phyloP scores from a whole-genome alignment of 2,329 filamentous ascomycete genomes.

The Cytospora schulzeri region DNA sequence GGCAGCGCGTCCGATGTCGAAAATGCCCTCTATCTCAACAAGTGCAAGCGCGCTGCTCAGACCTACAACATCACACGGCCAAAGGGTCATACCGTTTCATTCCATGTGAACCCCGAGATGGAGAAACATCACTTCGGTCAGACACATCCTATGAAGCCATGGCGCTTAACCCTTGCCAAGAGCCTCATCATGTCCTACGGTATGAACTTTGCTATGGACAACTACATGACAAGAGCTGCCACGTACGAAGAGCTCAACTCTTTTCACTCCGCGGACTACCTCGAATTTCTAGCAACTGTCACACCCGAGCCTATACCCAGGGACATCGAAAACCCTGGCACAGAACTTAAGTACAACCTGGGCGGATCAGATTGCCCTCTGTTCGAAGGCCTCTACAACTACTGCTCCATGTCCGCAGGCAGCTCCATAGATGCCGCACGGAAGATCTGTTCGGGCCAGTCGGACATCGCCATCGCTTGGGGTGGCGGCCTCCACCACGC shows the following conservation, averaged over 20 bases:
- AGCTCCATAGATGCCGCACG: slow-evolving; percentile 88
- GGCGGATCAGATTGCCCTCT: slow-evolving; percentile 92
- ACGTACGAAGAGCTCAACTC: slow-evolving; percentile 84
- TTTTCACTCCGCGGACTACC: slow-evolving; percentile 87
- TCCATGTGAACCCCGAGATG: slow-evolving; percentile 92
- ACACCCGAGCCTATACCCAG: slow-evolving; percentile 64
- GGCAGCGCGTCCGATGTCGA: slow-evolving; percentile 55
- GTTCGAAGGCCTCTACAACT: slow-evolving; percentile 93
- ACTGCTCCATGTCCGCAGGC: slow-evolving; percentile 90
- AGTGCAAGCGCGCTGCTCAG: slow-evolving; percentile 58
- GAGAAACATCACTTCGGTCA: slow-evolving; percentile 97
- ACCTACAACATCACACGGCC: slow-evolving; percentile 75
- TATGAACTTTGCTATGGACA: slow-evolving; percentile 95
- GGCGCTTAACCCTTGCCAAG: slow-evolving; percentile 93
- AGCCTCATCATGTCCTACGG: slow-evolving; percentile 93
- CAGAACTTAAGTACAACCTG: slow-evolving; percentile 78
- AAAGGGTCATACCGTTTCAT: slow-evolving; percentile 88
- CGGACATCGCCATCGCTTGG: slow-evolving; percentile 97
- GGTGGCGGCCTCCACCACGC: slow-evolving; percentile 95
- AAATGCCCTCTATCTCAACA: slow-evolving; percentile 58
- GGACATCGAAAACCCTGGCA: slow-evolving; percentile 65
- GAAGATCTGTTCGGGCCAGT: slow-evolving; percentile 82
- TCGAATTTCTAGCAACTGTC: slow-evolving; percentile 81
- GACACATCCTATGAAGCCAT: slow-evolving; percentile 98
- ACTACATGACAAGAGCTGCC: slow-evolving; percentile 81